These are phyloP conservation scores for Boletus rubroflammeus DNA, from an alignment of 768 basidiomycete genomes.

Conservation along the genomic window DNA sequence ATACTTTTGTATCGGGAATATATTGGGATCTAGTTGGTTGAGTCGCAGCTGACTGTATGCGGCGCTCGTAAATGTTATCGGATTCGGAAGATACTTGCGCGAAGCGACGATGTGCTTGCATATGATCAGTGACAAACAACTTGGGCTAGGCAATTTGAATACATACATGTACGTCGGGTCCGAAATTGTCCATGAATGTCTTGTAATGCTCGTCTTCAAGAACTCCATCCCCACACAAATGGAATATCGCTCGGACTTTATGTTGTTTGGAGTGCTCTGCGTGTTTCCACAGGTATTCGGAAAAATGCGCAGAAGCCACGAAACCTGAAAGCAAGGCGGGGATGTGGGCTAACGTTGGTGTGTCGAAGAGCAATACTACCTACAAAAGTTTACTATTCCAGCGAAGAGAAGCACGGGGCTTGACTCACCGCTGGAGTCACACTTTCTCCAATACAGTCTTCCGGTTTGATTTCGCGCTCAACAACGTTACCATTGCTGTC, in stretches of 20 bases:
- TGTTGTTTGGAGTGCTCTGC: slow-evolving; percentile 40
- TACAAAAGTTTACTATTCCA: slow-evolving; percentile 21
- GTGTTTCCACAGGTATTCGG: slow-evolving; percentile 43
- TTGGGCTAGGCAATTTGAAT: background rate
- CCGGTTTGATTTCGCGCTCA: slow-evolving; percentile 51
- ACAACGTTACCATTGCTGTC: slow-evolving; percentile 41
- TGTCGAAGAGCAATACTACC: slow-evolving; percentile 68
- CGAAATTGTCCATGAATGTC: slow-evolving; percentile 69
- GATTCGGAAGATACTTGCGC: slow-evolving; percentile 55
- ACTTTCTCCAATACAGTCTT: slow-evolving; percentile 56
- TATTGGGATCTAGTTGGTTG: slow-evolving; percentile 60
- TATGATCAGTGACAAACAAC: slow-evolving; percentile 2
- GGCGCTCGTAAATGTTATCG: slow-evolving; percentile 69
- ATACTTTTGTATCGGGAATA: slow-evolving; percentile 71
- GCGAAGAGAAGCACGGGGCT: background rate
- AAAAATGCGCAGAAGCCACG: slow-evolving; percentile 43
- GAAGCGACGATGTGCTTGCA: slow-evolving; percentile 74
- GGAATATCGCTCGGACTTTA: slow-evolving; percentile 53
- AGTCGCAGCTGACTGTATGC: slow-evolving; percentile 72
- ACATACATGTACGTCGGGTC: slow-evolving; percentile 57
- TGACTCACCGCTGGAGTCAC: slow-evolving; percentile 46
- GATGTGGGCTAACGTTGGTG: slow-evolving; percentile 60
- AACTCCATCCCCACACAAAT: slow-evolving; percentile 69
- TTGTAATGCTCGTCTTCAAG: slow-evolving; percentile 67
- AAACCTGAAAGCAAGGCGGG: slow-evolving; percentile 48